Conservation (phyloP, 345 rosid species). For the Nephelium lappaceum region DNA sequence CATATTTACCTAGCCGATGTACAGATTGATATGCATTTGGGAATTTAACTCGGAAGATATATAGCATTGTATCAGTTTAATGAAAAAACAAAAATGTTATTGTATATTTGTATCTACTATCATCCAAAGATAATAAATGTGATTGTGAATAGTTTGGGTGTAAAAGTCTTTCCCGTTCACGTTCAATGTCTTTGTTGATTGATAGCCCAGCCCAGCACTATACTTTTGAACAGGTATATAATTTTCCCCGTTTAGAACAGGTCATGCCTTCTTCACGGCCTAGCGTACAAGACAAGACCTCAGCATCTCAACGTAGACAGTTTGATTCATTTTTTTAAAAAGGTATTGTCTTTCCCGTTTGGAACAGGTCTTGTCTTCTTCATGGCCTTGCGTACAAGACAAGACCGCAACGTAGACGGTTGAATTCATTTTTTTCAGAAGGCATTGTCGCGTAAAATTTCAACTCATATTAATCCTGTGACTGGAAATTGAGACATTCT, state of each 20-base stretch:
- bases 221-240: too few relatives aligned
- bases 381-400: neutral
- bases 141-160: neutral
- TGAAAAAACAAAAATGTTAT: neutral
- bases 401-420: neutral
- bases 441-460: neutral
- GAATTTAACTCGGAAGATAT: neutral
- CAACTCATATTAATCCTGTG: neutral
- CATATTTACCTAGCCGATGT: conserved; percentile 16
- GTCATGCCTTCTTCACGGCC: neutral
- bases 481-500: conserved; percentile 5
- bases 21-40: conserved; percentile 21
- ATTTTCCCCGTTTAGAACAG: neutral
- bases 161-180: neutral
- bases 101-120: neutral
- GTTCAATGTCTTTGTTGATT: neutral
- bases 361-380: conserved; percentile 1
- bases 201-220: too few relatives aligned
- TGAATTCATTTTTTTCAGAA: neutral
- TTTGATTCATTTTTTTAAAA: neutral
- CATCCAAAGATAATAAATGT: neutral
- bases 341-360: too few relatives aligned
- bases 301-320: neutral
- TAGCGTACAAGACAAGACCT: neutral
- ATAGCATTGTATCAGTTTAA: neutral